These are phyloP conservation scores for Tripterygium wilfordii DNA, from an alignment of 177 flowering plant species.

Conservation along the genomic window DNA sequence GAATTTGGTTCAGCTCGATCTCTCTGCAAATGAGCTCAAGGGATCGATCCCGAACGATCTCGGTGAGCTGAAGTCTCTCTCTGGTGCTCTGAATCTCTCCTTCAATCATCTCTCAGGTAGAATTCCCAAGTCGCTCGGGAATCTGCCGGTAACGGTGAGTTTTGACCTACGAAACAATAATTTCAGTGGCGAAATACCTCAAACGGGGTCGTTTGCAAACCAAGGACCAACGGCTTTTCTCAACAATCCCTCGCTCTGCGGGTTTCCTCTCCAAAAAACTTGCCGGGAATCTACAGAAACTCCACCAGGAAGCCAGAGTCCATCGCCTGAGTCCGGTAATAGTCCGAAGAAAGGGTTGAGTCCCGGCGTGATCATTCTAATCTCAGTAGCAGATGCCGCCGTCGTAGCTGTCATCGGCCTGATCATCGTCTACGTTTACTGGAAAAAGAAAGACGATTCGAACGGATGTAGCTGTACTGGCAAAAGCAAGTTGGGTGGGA, in stretches of 20 bases:
- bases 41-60: slow-evolving; percentile 70
- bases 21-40: slow-evolving; percentile 52
- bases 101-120: slow-evolving; percentile 60
- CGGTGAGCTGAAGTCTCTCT: slow-evolving; percentile 59
- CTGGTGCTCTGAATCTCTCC: slow-evolving; percentile 76
- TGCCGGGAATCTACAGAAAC: slow-evolving; percentile 27
- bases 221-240: slow-evolving; percentile 92
- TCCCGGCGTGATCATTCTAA: slow-evolving; percentile 58
- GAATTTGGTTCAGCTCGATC: slow-evolving; percentile 65
- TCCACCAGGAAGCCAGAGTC: slow-evolving; percentile 21
- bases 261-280: slow-evolving; percentile 70
- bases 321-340: slow-evolving; percentile 10
- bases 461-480: slow-evolving; percentile 72
- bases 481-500: slow-evolving; percentile 47
- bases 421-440: slow-evolving; percentile 53
- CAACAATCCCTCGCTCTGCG: slow-evolving; percentile 69
- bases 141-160: slow-evolving; percentile 70
- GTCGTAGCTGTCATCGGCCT: slow-evolving; percentile 68
- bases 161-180: slow-evolving; percentile 73
- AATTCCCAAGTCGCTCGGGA: slow-evolving; percentile 63
- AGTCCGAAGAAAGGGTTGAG: slow-evolving; percentile 36
- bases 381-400: slow-evolving; percentile 68
- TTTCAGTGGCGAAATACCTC: slow-evolving; percentile 79
- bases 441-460: slow-evolving; percentile 57
- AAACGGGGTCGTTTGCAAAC: slow-evolving; percentile 63